A percentile compares a stretch with the other conserved stretches of the same genome.
Evolutionary conservation across 2,329 filamentous ascomycete species (phyloP).

Genomic region (Trichoderma aggressivum): DNA sequence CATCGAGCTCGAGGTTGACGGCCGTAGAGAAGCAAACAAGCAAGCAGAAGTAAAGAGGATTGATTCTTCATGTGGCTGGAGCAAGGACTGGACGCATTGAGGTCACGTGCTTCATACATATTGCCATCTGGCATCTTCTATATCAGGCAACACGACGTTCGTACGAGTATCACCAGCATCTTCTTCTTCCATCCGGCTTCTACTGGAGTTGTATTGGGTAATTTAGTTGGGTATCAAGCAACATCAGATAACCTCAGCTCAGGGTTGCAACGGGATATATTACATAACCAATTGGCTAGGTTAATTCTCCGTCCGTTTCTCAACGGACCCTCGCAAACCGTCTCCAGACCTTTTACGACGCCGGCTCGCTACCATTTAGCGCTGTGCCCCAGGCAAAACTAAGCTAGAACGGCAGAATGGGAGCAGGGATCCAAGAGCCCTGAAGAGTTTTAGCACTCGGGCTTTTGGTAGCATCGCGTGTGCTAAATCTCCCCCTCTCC

Average conservation of each 20-base stretch:
- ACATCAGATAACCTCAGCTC: neutral
- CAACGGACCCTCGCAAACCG: neutral
- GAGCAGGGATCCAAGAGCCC: neutral
- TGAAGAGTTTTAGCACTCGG: neutral
- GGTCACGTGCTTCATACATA: neutral
- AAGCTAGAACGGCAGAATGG: neutral
- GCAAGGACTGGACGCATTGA: neutral
- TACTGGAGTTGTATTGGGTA: neutral
- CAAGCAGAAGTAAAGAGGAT: neutral
- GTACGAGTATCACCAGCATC: neutral
- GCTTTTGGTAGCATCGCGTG: neutral
- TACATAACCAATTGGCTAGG: neutral
- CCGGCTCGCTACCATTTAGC: neutral
- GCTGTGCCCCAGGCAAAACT: neutral
- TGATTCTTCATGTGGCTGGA: neutral
- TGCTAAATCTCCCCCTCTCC: neutral
- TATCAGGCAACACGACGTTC: neutral
- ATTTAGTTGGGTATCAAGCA: neutral
- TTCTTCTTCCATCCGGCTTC: neutral
- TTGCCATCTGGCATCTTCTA: neutral
- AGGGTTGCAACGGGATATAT: neutral
- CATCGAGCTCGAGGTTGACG: neutral
- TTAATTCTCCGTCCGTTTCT: neutral
- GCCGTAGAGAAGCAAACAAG: neutral
- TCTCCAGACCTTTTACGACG: neutral